phyloP scores from a whole-genome alignment of 169 alveolate species.

The Eimeria mitis region DNA sequence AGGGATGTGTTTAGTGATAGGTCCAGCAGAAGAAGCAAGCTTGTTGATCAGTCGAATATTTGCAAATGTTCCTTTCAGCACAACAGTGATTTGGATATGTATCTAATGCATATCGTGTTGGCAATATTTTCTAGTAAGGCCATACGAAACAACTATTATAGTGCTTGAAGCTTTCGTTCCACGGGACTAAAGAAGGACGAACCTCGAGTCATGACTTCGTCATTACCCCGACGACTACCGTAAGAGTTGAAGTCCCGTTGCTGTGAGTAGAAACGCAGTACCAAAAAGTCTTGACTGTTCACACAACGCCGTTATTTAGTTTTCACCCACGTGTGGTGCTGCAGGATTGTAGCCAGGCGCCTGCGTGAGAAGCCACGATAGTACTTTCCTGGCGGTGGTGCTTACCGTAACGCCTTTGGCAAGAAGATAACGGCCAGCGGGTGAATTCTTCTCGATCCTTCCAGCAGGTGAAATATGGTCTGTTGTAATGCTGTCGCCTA shows the following conservation, averaged over 20 bases:
- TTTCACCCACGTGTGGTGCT: background rate
- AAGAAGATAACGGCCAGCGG: constrained; percentile 93
- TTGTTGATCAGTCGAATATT: constrained; percentile 97
- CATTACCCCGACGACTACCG: constrained; percentile 99
- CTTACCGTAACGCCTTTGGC: constrained; percentile 91
- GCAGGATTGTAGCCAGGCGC: background rate
- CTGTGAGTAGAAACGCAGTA: background rate
- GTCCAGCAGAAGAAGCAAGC: constrained; percentile 95
- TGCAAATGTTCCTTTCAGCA: constrained; percentile 96
- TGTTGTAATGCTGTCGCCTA: constrained; percentile 98
- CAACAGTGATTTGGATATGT: constrained; percentile 79
- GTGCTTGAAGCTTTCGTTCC: background rate
- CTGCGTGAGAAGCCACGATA: background rate
- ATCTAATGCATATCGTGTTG: background rate
- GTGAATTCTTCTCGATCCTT: constrained; percentile 96
- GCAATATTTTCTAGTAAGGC: background rate
- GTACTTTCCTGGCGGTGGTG: background rate
- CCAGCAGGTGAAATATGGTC: constrained; percentile 99
- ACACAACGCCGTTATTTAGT: background rate
- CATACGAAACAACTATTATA: background rate
- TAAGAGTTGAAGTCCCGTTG: constrained; percentile 96
- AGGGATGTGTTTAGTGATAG: constrained; percentile 95
- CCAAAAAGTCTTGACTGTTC: background rate
- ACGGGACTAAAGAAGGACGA: background rate
- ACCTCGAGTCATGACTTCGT: constrained; percentile 95